Conservation (phyloP, 164 flowering plant species). For the Euptelea pleiosperma region DNA sequence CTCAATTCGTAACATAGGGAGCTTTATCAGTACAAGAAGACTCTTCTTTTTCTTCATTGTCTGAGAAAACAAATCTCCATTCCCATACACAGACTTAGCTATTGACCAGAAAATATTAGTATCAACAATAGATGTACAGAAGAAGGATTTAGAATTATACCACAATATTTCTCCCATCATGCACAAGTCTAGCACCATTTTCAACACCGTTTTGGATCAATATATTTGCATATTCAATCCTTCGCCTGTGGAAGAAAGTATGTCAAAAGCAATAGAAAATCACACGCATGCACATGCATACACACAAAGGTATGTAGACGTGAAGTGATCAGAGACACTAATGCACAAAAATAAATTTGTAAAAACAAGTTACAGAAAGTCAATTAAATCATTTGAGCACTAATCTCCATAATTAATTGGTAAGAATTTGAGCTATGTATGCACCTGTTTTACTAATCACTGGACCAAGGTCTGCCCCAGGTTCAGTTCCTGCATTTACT, state of each 20-base stretch:
- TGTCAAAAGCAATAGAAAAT: conserved; percentile 9
- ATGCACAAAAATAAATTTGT: neutral
- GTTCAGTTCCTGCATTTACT: conserved; percentile 78
- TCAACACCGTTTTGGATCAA: conserved; percentile 72
- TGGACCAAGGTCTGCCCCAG: conserved; percentile 93
- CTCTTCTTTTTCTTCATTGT: too few relatives aligned
- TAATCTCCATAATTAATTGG: too few relatives aligned
- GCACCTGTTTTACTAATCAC: conserved; percentile 91
- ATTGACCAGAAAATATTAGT: neutral
- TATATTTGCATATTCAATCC: conserved; percentile 63
- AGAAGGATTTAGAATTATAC: conserved; percentile 27
- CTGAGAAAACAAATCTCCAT: neutral
- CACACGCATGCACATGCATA: neutral
- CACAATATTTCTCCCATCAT: conserved; percentile 85
- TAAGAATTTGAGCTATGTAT: neutral
- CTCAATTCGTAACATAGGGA: neutral
- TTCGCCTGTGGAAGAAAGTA: conserved; percentile 58
- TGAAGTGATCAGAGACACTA: neutral
- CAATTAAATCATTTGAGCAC: neutral
- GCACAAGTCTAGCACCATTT: conserved; percentile 72
- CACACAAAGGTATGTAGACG: neutral
- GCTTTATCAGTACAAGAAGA: neutral
- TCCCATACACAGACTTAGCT: neutral
- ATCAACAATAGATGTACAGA: neutral
- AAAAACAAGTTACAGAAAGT: neutral